Evolutionary conservation across 1,139 yeast species (phyloP).

Genomic region (Lipomyces yarrowii): DNA sequence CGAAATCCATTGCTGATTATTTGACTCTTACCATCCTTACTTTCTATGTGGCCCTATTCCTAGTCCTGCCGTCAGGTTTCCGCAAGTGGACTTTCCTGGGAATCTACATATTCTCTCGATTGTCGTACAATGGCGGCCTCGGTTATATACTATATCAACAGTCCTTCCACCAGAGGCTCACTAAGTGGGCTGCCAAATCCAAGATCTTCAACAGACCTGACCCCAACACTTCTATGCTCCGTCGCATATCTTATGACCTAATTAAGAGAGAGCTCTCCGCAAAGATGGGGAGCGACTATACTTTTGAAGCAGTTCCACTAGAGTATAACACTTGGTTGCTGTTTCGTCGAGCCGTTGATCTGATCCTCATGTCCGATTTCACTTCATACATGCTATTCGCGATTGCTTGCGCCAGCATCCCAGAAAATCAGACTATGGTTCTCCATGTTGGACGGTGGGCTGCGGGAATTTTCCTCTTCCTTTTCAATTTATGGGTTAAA

Average conservation of each 20-base stretch:
- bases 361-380: conserved; percentile 85
- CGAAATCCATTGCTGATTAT: conserved; percentile 68
- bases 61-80: conserved; percentile 39
- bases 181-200: conserved; percentile 55
- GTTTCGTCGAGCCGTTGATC: conserved; percentile 78
- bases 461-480: conserved; percentile 53
- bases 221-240: conserved; percentile 38
- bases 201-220: conserved; percentile 50
- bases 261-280: conserved; percentile 55
- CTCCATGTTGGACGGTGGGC: conserved; percentile 46
- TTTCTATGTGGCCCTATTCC: conserved; percentile 56
- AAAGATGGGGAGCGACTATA: conserved; percentile 61
- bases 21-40: conserved; percentile 57
- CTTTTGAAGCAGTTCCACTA: conserved; percentile 58
- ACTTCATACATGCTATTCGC: conserved; percentile 75
- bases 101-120: conserved; percentile 74
- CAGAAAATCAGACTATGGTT: conserved; percentile 48
- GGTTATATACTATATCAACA: conserved; percentile 72
- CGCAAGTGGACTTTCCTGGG: conserved; percentile 54
- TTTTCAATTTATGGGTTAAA: conserved; percentile 85
- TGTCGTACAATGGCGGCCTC: conserved; percentile 76
- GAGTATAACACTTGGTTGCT: conserved; percentile 86
- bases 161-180: conserved; percentile 60
- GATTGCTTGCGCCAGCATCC: conserved; percentile 52
- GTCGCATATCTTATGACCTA: conserved; percentile 44